These are phyloP conservation scores for Cyberlindnera xylosilytica DNA, from an alignment of 805 yeast genomes.

Conservation along the genomic window DNA sequence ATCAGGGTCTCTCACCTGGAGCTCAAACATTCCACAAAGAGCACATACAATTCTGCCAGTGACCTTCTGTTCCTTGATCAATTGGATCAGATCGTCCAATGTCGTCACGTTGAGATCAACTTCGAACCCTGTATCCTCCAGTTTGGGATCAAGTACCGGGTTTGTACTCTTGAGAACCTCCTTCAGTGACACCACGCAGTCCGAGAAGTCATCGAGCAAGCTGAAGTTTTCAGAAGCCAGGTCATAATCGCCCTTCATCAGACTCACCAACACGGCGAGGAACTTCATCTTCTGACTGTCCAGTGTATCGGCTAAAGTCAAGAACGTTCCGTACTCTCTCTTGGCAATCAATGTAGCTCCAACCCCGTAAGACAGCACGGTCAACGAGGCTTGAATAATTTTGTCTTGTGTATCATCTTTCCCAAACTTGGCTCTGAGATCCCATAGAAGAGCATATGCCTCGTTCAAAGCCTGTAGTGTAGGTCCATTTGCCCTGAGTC, in stretches of 20 bases:
- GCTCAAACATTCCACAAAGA: constrained; percentile 33
- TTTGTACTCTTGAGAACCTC: constrained; percentile 18
- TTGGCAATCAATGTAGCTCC: constrained; percentile 28
- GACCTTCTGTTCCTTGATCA: constrained; percentile 27
- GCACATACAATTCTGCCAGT: constrained; percentile 36
- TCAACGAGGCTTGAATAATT: constrained; percentile 2
- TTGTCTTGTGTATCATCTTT: neutral
- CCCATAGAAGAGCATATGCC: constrained; percentile 16
- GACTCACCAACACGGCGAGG: constrained; percentile 19
- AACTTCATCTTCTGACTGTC: constrained; percentile 11
- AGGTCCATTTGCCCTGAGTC: constrained; percentile 26
- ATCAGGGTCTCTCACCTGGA: constrained; percentile 13
- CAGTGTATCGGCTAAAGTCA: constrained; percentile 24
- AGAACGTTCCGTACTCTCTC: constrained; percentile 27
- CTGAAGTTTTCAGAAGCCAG: constrained; percentile 8
- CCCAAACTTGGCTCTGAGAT: constrained; percentile 8
- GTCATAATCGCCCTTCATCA: constrained; percentile 26
- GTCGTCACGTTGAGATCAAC: constrained; percentile 5
- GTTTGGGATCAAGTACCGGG: constrained; percentile 25
- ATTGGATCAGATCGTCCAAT: constrained; percentile 24
- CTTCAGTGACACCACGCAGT: constrained; percentile 8
- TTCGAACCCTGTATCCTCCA: constrained; percentile 8
- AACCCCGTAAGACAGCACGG: constrained; percentile 20
- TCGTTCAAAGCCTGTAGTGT: constrained; percentile 16
- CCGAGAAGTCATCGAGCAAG: constrained; percentile 4